Evolutionary conservation across 768 basidiomycete species (phyloP).

Genomic region (Tylopilus vinaceipallidus): DNA sequence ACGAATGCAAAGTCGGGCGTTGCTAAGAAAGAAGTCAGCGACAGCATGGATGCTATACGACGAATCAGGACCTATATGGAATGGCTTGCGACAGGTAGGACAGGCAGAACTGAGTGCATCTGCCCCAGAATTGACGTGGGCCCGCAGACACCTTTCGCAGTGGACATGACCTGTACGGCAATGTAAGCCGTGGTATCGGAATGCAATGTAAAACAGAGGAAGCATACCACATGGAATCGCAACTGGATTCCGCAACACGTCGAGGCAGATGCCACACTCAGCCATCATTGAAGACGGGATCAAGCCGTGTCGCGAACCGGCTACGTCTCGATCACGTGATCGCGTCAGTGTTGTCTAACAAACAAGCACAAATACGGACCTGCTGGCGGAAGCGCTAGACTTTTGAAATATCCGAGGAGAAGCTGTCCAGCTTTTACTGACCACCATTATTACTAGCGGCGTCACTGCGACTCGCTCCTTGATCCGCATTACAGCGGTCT

Average conservation of each 20-base stretch:
- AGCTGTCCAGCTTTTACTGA: neutral
- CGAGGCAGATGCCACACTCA: constrained; percentile 61
- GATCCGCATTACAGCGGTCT: constrained; percentile 5
- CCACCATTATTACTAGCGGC: constrained; percentile 9
- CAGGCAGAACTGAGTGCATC: constrained; percentile 47
- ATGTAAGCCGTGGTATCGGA: constrained; percentile 1
- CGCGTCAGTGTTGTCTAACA: constrained; percentile 24
- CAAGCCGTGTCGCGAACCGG: neutral
- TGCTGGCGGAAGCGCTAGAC: neutral
- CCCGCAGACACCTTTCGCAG: constrained; percentile 58
- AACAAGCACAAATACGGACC: constrained; percentile 24
- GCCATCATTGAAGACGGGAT: constrained; percentile 31
- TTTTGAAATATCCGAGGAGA: no score
- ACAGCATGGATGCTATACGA: neutral
- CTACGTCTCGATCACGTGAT: constrained; percentile 22
- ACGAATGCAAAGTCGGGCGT: constrained; percentile 47
- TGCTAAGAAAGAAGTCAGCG: constrained; percentile 33
- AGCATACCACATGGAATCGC: constrained; percentile 62
- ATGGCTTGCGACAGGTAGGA: constrained; percentile 55
- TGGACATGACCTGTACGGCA: constrained; percentile 56
- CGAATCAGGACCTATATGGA: constrained; percentile 48
- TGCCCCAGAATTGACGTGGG: constrained; percentile 24
- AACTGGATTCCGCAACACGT: constrained; percentile 52
- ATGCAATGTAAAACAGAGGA: neutral
- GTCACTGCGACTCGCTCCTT: constrained; percentile 7